Evolutionary conservation across 164 flowering plant genomes (phyloP).

Genomic region (Umbilicus rupestris): DNA sequence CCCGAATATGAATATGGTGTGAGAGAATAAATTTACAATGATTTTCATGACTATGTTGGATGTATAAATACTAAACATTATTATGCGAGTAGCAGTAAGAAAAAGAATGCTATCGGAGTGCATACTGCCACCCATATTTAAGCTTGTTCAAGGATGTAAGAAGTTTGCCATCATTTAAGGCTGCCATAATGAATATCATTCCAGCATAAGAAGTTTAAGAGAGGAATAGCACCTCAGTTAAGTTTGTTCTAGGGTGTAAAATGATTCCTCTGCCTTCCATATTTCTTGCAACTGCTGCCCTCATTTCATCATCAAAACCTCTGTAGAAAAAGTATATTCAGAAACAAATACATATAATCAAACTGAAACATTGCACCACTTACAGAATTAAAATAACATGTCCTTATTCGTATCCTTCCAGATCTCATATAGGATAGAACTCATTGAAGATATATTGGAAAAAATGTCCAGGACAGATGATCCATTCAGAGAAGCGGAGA

Average conservation of each 20-base stretch:
- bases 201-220: neutral
- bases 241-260: slow-evolving; percentile 60
- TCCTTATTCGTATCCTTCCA: neutral
- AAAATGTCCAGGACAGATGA: too few relatives aligned
- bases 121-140: neutral
- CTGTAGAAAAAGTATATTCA: slow-evolving; percentile 22
- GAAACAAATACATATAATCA: neutral
- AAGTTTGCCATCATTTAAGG: neutral
- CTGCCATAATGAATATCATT: neutral
- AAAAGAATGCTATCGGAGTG: neutral
- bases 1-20: neutral
- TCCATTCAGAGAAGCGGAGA: neutral
- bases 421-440: neutral
- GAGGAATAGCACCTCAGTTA: slow-evolving; percentile 45
- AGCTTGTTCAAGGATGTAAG: neutral
- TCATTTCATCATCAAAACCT: slow-evolving; percentile 99
- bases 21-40: neutral
- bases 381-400: neutral
- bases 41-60: neutral
- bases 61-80: neutral
- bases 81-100: too few relatives aligned
- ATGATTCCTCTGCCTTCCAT: slow-evolving; percentile 86
- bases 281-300: slow-evolving; percentile 78
- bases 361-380: neutral
- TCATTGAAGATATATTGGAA: too few relatives aligned